phyloP scores from a whole-genome alignment of 179 eudicot species.

The Carnegiea gigantea region DNA sequence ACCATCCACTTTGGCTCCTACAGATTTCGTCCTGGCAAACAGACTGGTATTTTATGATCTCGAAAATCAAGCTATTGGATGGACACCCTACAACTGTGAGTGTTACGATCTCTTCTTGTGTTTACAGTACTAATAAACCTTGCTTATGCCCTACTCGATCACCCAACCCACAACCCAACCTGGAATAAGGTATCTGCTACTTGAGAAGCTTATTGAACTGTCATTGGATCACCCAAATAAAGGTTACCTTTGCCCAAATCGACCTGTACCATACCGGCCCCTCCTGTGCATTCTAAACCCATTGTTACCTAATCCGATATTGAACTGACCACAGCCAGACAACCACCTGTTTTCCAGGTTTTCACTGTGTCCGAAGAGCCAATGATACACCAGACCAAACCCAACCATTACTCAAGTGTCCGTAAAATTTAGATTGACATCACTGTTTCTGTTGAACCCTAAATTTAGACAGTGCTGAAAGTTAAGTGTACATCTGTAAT shows the following conservation, averaged over 20 bases:
- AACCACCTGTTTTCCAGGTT: too few species aligned
- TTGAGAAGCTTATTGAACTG: too few species aligned
- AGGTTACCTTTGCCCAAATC: too few species aligned
- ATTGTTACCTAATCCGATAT: too few species aligned
- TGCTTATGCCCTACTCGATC: neutral
- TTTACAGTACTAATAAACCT: neutral
- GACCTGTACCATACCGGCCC: too few species aligned
- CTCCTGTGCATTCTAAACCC: too few species aligned
- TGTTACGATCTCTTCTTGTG: constrained; percentile 9
- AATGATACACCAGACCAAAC: too few species aligned
- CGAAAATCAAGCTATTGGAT: constrained; percentile 73
- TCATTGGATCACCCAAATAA: too few species aligned
- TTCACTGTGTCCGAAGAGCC: too few species aligned
- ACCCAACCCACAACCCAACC: neutral
- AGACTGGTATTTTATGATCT: constrained; percentile 83
- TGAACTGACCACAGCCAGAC: too few species aligned
- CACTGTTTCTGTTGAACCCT: neutral
- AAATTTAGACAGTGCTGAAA: neutral
- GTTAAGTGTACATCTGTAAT: neutral
- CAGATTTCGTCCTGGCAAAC: constrained; percentile 79
- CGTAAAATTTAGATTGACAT: too few species aligned
- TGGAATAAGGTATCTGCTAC: neutral
- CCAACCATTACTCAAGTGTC: too few species aligned
- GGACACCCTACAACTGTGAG: constrained; percentile 86
- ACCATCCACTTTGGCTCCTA: constrained; percentile 20